Conservation (phyloP, 1,284 basidiomycete genomes). For the Marasmius sp. region DNA sequence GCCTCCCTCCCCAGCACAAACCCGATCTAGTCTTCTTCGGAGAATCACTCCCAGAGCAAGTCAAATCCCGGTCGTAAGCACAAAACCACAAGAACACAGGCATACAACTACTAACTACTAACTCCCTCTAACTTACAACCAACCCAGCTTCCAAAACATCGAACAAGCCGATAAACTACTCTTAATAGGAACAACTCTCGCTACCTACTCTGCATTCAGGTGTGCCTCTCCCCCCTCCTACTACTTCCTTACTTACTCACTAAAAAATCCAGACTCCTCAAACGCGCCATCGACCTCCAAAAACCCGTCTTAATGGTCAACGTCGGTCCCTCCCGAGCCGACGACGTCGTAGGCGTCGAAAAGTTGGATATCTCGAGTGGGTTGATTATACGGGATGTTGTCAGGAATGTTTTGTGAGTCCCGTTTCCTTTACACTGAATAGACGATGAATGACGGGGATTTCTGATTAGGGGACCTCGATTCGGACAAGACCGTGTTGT, state of each 20-base stretch:
- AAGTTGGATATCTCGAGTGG: constrained; percentile 78
- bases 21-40: constrained; percentile 89
- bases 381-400: constrained; percentile 65
- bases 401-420: constrained; percentile 53
- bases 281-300: constrained; percentile 70
- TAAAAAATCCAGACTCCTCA: constrained; percentile 58
- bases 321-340: constrained; percentile 83
- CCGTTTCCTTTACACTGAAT: constrained; percentile 10
- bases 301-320: constrained; percentile 85
- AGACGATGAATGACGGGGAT: neutral
- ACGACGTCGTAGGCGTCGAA: constrained; percentile 68
- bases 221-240: constrained; percentile 23
- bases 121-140: no score
- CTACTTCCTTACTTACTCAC: neutral
- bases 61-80: constrained; percentile 73
- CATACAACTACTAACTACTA: no score
- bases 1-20: constrained; percentile 56
- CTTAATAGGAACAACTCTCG: constrained; percentile 84
- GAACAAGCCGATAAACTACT: constrained; percentile 68
- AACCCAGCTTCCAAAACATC: constrained; percentile 62
- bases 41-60: constrained; percentile 68
- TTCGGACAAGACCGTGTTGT: constrained; percentile 41
- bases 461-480: constrained; percentile 43
- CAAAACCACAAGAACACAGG: neutral
- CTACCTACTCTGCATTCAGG: constrained; percentile 91